Evolutionary conservation across 2,329 filamentous ascomycete genomes (phyloP), one percentile per base, ranked within the genome.

Genomic region (Truncatella angustata): DNA sequence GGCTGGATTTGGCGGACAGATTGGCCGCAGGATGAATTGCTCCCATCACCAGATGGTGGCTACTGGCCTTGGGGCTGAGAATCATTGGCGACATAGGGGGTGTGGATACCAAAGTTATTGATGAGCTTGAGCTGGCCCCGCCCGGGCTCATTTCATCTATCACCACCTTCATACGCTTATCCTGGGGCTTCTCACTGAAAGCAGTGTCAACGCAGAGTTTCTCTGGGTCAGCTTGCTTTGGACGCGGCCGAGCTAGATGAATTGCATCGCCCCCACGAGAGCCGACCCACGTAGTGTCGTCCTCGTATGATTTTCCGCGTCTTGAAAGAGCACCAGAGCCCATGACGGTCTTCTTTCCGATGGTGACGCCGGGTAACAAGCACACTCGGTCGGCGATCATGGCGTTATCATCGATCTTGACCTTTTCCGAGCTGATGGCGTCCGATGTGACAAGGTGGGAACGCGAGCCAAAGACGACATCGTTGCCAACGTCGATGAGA

Each of bases 401-500:
- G 18, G 78, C 73, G 1, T 75, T 67, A 51, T 77, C 72, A 5
- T 67, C 63, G 45, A 84, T 73, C 11, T 64, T 70, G 43, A 84
- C 69, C 7, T 59, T 66, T 12, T 77, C 76, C 10, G 75, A 77
- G 1, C 80, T 75, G 20, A 61, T 65, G 3, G 73, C 76, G 59
- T 84, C 80, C 0, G 77, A 77, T 1, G 78, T 82, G 26, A 82
- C 63, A 0, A 84, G 58, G 51, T 80, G 73, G 3, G 79, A 75
- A 3, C 79, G 73, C 11, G 79, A 82, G 0, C 80, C 80, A 55
- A 84, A 83, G 9, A 83, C 78, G n/a, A 83, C 79, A 61, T 83
- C 76, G 51, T 82, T 74, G 9, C 80, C 80, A 54, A 83, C 70
- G 21, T 82, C 73, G 10, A 83, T 59, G 1, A 82, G 66, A 54